Evolutionary conservation across 495 filamentous ascomycete genomes (phyloP), one percentile per base, ranked within the genome.

Genomic region (Tricharina praecox): DNA sequence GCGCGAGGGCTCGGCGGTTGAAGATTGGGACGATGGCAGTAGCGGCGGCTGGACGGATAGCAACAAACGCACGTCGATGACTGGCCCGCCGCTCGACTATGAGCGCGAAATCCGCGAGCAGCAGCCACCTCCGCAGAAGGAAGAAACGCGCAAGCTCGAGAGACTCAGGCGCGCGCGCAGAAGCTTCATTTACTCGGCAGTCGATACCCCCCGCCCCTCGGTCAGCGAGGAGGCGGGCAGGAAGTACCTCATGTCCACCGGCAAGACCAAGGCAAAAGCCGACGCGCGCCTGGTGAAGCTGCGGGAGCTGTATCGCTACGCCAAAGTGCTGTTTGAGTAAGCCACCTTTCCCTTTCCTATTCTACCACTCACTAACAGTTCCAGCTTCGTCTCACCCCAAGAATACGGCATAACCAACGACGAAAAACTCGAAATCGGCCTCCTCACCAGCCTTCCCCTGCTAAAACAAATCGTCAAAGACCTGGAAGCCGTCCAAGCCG

Each of bases 361-460:
- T 1, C 11, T 40, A 24, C 13, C 36, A 48, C 11, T 40, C 25
- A 41, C 18, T 1, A 39, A 16, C n/a, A 7, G 8, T 4, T 19
- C 10, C 36, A 53, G 55, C 64, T 97, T 93, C 60, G 90, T 97
- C 58, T 93, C 90, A 35, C 90, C 90, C 3, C 90, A 97, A 60
- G 90, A 97, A 63, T 97, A 97, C 57, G 90, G 90, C 35, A 97
- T 97, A 52, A 80, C 77, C 20, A 79, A 93, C 51, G 77, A 75
- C 50, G 90, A 97, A 63, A 97, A 97, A 69, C 72, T 97, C 23
- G 92, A 97, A 61, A 97, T 97, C 61, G 90, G 90, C 15, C 75
- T 97, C 18, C 67, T 97, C 49, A 97, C 90, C 2, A 88, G 84
- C 5, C 71, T 97, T 8, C 92, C 90, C 4, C 67, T 97, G 30